phyloP scores from a whole-genome alignment of 140 eudicot genomes.

The Cichorium intybus region DNA sequence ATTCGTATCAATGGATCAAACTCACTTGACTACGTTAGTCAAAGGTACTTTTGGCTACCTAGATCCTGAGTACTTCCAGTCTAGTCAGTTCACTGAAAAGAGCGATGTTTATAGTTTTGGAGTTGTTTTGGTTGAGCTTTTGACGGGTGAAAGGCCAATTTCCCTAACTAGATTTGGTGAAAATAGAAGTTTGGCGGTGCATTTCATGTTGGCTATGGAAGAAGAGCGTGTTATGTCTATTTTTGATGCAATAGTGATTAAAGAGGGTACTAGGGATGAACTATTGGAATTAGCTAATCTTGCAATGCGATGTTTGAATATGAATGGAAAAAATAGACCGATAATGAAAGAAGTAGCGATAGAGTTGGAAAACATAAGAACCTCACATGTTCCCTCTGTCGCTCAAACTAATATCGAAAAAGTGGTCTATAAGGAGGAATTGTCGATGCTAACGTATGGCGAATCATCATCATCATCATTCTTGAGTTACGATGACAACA shows the following conservation, averaged over 20 bases:
- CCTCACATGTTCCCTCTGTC: background rate
- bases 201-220: slow-evolving; percentile 30
- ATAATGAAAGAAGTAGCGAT: slow-evolving; percentile 40
- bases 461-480: slow-evolving; percentile 12
- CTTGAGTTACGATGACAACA: slow-evolving; percentile 1
- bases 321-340: slow-evolving; percentile 31
- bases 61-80: slow-evolving; percentile 45
- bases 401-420: background rate
- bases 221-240: slow-evolving; percentile 16
- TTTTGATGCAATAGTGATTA: slow-evolving; percentile 23
- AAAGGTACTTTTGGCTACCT: slow-evolving; percentile 44
- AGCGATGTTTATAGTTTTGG: too few relatives aligned
- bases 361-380: slow-evolving; percentile 27
- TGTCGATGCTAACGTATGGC: background rate
- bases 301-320: slow-evolving; percentile 34
- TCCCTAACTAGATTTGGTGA: slow-evolving; percentile 24
- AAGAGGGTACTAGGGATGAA: slow-evolving; percentile 24
- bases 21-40: slow-evolving; percentile 38
- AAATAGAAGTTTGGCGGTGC: slow-evolving; percentile 19
- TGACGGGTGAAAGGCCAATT: slow-evolving; percentile 30
- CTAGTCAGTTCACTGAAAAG: too few relatives aligned
- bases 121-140: slow-evolving; percentile 39
- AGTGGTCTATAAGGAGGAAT: background rate
- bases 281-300: slow-evolving; percentile 17
- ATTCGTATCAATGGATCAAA: slow-evolving; percentile 19